phyloP scores from a whole-genome alignment of 176 grass and related monocot species.

The Musa itinerans region DNA sequence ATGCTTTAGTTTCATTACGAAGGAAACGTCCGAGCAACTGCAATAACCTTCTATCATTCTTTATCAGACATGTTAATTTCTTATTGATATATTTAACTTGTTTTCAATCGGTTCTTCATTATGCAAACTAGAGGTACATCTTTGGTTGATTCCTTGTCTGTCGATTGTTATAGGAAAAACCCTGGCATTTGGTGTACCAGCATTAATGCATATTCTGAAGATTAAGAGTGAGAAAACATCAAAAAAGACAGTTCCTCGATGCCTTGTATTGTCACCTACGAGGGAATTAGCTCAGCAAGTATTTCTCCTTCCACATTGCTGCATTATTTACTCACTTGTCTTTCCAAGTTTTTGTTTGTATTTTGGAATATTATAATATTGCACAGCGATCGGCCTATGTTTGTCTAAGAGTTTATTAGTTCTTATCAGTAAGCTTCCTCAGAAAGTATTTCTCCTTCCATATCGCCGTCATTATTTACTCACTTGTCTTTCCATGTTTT shows the following conservation, averaged over 20 bases:
- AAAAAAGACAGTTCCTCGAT: conserved; percentile 63
- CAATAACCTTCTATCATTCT: not conserved
- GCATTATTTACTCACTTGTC: not conserved
- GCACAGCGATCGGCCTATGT: not conserved
- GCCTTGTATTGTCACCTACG: conserved; percentile 79
- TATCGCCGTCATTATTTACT: not conserved
- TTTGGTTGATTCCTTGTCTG: not conserved
- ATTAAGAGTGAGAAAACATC: conserved; percentile 38
- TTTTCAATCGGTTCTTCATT: not conserved
- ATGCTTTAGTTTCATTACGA: not conserved
- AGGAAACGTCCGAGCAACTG: not conserved
- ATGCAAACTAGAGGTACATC: not conserved
- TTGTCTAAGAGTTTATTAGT: not conserved
- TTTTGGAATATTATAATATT: conserved; percentile 4
- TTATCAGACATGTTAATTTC: not conserved
- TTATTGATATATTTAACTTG: not conserved
- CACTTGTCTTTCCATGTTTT: not conserved
- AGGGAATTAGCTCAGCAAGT: conserved; percentile 98
- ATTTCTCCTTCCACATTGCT: not conserved
- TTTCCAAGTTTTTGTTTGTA: not conserved
- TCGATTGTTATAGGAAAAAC: conserved; percentile 56
- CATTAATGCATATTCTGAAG: conserved; percentile 72
- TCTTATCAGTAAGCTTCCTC: conserved; percentile 10
- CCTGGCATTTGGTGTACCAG: conserved; percentile 86
- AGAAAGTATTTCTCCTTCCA: conserved; percentile 37